A percentile compares a stretch with the other conserved stretches of the same genome.
phyloP scores from a whole-genome alignment of 768 basidiomycete genomes.

The Lactarius sanguifluus region DNA sequence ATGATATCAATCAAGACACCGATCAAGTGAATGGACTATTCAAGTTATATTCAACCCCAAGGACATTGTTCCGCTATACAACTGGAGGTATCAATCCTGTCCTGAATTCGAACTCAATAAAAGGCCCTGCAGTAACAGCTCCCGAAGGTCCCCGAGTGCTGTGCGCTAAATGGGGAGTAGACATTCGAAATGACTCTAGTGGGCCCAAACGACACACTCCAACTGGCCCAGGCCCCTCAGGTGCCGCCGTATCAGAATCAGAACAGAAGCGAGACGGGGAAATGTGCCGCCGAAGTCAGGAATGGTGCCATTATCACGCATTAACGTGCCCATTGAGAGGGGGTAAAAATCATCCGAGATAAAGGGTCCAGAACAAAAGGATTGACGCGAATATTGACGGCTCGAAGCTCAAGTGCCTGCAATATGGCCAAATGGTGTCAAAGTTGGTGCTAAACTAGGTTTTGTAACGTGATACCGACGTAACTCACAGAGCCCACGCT shows the following conservation, averaged over 20 bases:
- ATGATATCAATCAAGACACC: background rate
- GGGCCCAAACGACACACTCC: background rate
- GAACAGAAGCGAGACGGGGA: background rate
- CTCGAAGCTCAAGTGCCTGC: background rate
- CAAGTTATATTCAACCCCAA: background rate
- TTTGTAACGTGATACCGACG: background rate
- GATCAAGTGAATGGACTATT: background rate
- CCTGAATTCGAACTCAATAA: background rate
- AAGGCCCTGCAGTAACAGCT: background rate
- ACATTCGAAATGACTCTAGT: background rate
- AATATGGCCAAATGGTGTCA: background rate
- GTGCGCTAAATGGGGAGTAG: background rate
- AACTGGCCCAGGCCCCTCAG: background rate
- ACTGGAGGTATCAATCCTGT: background rate
- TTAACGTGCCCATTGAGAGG: background rate
- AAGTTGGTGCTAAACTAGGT: constrained; percentile 1
- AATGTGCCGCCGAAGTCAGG: background rate
- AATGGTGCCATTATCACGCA: background rate
- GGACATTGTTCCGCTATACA: background rate
- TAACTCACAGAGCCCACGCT: background rate
- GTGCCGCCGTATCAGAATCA: background rate
- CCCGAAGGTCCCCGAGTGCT: background rate
- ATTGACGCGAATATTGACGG: no score
- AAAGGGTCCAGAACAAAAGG: background rate
- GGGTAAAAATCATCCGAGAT: background rate